Evolutionary conservation across 139 green algal genomes (phyloP).

Genomic region (Eudorina sp.): DNA sequence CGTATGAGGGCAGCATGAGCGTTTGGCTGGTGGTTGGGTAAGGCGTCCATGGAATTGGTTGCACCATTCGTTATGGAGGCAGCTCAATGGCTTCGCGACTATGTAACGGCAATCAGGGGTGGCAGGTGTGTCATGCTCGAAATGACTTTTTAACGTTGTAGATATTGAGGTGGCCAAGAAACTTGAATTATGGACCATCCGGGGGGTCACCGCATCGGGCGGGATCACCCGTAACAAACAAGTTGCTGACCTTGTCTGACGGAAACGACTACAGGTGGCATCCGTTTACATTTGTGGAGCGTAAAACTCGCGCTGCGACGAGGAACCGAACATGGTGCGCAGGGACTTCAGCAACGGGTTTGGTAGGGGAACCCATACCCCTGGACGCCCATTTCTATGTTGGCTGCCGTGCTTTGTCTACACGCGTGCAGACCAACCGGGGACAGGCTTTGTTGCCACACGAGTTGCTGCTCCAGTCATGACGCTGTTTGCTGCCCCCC

Average conservation of each 20-base stretch:
- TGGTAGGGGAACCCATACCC: too few relatives aligned
- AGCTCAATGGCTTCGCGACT: slow-evolving; percentile 76
- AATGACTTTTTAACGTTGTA: background rate
- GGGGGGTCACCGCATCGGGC: too few relatives aligned
- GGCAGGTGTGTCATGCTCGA: slow-evolving; percentile 21
- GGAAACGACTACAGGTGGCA: slow-evolving; percentile 64
- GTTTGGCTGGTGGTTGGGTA: too few relatives aligned
- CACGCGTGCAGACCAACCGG: too few relatives aligned
- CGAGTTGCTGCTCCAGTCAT: background rate
- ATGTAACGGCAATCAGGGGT: slow-evolving; percentile 77
- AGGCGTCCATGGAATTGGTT: background rate
- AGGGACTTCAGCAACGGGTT: background rate
- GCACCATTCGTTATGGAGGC: slow-evolving; percentile 6
- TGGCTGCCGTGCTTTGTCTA: too few relatives aligned
- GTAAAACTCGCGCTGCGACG: slow-evolving; percentile 78
- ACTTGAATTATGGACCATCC: too few relatives aligned
- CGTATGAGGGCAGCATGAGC: too few relatives aligned
- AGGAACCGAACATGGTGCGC: slow-evolving; percentile 80
- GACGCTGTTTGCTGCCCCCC: background rate
- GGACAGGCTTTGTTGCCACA: too few relatives aligned
- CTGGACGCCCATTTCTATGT: too few relatives aligned
- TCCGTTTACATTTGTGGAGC: slow-evolving; percentile 76
- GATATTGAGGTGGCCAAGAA: background rate
- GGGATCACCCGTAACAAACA: too few relatives aligned
- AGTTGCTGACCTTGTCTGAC: too few relatives aligned